Conservation (phyloP, 2,329 filamentous ascomycete species). For the Hypomyces perniciosus region DNA sequence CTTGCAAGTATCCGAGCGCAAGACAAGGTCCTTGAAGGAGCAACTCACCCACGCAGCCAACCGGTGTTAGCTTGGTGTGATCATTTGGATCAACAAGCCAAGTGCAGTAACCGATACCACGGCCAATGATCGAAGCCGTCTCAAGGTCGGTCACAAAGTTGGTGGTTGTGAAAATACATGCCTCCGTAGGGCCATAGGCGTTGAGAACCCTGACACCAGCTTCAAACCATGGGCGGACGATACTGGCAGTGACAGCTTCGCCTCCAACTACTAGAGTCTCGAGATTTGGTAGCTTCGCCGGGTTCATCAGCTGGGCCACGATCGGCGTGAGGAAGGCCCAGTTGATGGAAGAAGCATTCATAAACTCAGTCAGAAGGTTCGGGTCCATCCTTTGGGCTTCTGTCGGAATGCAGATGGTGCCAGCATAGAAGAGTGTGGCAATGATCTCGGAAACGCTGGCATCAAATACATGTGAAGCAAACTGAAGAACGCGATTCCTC, state of each 20-base stretch:
- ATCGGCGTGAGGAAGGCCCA: background rate
- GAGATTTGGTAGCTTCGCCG: background rate
- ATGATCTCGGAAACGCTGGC: conserved; percentile 2
- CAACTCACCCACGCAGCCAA: conserved; percentile 39
- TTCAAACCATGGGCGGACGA: background rate
- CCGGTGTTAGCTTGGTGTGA: conserved; percentile 31
- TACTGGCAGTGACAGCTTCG: background rate
- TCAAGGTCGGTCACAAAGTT: background rate
- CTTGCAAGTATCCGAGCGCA: conserved; percentile 41
- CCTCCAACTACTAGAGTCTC: background rate
- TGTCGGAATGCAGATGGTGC: conserved; percentile 2
- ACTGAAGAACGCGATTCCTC: background rate
- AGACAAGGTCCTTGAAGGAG: conserved; percentile 45
- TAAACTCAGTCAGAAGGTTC: background rate
- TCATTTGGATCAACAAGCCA: conserved; percentile 32
- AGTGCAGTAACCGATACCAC: background rate
- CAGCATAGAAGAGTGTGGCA: background rate
- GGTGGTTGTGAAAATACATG: background rate
- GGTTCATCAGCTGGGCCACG: background rate
- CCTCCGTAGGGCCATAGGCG: background rate
- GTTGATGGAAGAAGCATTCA: background rate
- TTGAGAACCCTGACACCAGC: background rate
- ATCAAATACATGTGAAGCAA: conserved; percentile 5
- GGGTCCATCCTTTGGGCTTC: conserved; percentile 4
- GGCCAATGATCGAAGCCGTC: background rate